Evolutionary conservation across 177 flowering plant species (phyloP), one percentile per base, ranked within the genome.

Genomic region (Vitis hybrid): DNA sequence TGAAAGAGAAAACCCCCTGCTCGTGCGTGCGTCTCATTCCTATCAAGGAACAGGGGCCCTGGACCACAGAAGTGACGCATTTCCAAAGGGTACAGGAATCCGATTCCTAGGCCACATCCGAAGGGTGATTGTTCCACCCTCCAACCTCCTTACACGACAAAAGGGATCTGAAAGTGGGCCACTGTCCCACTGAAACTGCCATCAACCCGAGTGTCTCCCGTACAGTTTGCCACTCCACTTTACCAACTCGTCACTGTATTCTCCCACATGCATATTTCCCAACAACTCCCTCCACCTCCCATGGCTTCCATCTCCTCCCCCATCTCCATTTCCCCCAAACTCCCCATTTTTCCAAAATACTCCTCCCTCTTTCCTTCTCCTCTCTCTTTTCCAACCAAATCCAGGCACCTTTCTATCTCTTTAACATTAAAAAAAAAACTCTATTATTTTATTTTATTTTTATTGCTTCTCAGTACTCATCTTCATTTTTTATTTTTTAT

Each of bases 291-390:
- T 50, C 31, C 54, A 13, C 31, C 75, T 73, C 8, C 18, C 45
- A 73, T 73, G 70, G 71, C 75, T 12, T 19, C 62, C 51, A 29
- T 69, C 69, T 12, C 51, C 51, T 67, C 59, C 22, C 18, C 31
- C 66, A 48, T 68, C 52, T 68, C 63, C 5, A 34, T 69, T 50
- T 20, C 59, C 31, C 65, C 66, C 4, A 66, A 52, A 1, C 58
- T 60, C 56, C 54, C 52, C 2, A 4, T 15, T 16, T 22, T 50
- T 1, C 56, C 14, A 9, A 9, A 49, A 20, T 48, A 2, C 15
- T 3, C 31, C 7, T 19, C 48, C 11, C 68, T 14, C 22, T 10
- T 12, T 45, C 49, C 66, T 22, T 39, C 48, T 39, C 9, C 0
- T 39, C 8, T 39, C 48, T 39, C 48, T 39, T 39, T 39, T 39